A percentile compares a stretch with the other conserved stretches of the same genome.
phyloP scores from a whole-genome alignment of 2,329 filamentous ascomycete species.

The Trichoderma cornu-damae region DNA sequence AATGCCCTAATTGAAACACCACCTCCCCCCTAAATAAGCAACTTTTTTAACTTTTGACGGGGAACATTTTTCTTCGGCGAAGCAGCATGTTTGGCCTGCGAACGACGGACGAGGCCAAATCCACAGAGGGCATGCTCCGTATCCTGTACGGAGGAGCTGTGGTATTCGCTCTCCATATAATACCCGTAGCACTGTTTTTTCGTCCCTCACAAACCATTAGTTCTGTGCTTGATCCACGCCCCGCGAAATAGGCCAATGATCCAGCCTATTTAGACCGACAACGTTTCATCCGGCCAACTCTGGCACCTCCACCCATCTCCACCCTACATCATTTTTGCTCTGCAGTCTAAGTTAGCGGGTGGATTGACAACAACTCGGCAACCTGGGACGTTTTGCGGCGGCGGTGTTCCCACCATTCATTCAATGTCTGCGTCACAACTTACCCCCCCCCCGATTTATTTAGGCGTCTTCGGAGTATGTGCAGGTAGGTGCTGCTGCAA shows the following conservation, averaged over 20 bases:
- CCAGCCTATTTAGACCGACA: slow-evolving; percentile 9
- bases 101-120: not conserved
- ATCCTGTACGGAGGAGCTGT: not conserved
- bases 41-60: not conserved
- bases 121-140: not conserved
- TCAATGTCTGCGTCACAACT: slow-evolving; percentile 6
- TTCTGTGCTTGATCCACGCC: slow-evolving; percentile 16
- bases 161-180: not conserved
- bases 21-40: not conserved
- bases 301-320: slow-evolving; percentile 8
- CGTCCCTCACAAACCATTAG: not conserved
- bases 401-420: no score
- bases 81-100: not conserved
- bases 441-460: no score
- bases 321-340: not conserved
- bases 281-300: slow-evolving; percentile 11
- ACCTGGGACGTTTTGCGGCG: slow-evolving; percentile 1
- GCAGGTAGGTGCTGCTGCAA: no score
- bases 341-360: slow-evolving; percentile 12
- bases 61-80: not conserved
- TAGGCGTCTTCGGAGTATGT: no score
- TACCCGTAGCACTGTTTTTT: not conserved
- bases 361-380: slow-evolving; percentile 7
- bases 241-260: slow-evolving; percentile 6
- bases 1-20: not conserved